Evolutionary conservation across 2,329 filamentous ascomycete genomes (phyloP).

Genomic region (Microcyclosporella mali): DNA sequence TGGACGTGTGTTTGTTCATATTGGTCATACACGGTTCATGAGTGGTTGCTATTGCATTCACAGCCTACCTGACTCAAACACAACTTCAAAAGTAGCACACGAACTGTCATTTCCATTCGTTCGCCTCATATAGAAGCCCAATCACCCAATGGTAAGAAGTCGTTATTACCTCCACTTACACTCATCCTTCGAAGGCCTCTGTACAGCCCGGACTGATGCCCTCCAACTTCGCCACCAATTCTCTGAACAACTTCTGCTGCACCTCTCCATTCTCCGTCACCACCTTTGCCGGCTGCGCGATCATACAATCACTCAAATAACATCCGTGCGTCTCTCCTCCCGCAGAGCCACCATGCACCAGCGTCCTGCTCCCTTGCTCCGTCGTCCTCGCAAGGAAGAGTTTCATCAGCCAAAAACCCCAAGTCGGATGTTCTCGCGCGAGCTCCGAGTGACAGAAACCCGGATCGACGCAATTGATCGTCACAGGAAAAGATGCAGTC

Average conservation of each 20-base stretch:
- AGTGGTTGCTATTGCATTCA: too few species aligned
- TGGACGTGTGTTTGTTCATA: too few species aligned
- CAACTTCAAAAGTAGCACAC: too few species aligned
- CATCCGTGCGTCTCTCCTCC: constrained; percentile 35
- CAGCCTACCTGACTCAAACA: too few species aligned
- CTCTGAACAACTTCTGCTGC: constrained; percentile 33
- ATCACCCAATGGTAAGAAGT: too few species aligned
- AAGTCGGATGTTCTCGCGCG: constrained; percentile 28
- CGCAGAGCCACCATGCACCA: constrained; percentile 29
- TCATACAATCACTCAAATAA: constrained; percentile 34
- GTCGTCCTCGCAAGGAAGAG: constrained; percentile 26
- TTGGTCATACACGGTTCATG: too few species aligned
- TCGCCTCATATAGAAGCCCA: too few species aligned
- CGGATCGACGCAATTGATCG: constrained; percentile 45
- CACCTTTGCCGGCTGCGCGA: constrained; percentile 25
- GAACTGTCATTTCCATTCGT: too few species aligned
- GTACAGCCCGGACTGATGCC: neutral
- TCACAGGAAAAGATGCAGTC: constrained; percentile 27
- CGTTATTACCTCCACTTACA: too few species aligned
- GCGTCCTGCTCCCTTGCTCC: constrained; percentile 32
- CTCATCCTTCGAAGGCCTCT: neutral
- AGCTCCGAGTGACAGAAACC: constrained; percentile 47
- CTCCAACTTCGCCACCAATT: constrained; percentile 34
- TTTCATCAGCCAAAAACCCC: constrained; percentile 3
- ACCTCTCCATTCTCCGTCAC: constrained; percentile 31